A percentile compares a stretch with the other conserved stretches of the same genome.
These are phyloP conservation scores for Arbutus unedo DNA, from an alignment of 148 eudicot species.

Conservation along the genomic window DNA sequence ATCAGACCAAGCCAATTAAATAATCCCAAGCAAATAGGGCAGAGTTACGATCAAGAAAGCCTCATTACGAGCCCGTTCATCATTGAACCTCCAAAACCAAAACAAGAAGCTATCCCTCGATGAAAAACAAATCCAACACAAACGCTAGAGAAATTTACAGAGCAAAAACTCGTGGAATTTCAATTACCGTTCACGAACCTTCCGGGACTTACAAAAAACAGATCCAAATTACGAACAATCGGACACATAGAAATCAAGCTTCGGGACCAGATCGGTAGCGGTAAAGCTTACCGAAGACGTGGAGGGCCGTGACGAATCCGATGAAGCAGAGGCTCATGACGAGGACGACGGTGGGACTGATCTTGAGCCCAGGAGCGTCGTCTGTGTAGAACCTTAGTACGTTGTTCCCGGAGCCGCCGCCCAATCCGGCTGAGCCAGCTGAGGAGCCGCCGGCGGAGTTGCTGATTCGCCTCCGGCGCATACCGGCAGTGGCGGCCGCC, in stretches of 20 bases:
- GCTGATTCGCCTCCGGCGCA: slow-evolving; percentile 45
- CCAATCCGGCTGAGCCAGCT: slow-evolving; percentile 8
- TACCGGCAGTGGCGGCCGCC: slow-evolving; percentile 60
- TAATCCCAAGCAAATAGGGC: not conserved
- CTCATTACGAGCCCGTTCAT: not conserved
- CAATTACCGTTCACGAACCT: slow-evolving; percentile 9
- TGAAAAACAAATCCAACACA: not conserved
- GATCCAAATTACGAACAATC: not conserved
- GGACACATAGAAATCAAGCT: slow-evolving; percentile 4
- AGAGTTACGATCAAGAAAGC: not conserved
- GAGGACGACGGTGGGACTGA: slow-evolving; percentile 60
- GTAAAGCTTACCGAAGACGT: slow-evolving; percentile 63
- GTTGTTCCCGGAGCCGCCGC: slow-evolving; percentile 23
- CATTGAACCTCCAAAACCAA: not conserved
- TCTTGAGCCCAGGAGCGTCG: slow-evolving; percentile 66
- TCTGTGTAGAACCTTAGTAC: slow-evolving; percentile 72
- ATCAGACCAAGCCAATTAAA: not conserved
- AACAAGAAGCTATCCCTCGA: not conserved
- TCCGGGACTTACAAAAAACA: not conserved
- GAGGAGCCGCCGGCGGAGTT: slow-evolving; percentile 14
- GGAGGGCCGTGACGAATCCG: slow-evolving; percentile 62
- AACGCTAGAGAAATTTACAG: slow-evolving; percentile 1
- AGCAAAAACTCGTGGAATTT: not conserved
- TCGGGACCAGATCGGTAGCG: slow-evolving; percentile 39
- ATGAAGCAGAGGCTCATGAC: slow-evolving; percentile 66